Conservation (phyloP, 768 basidiomycete species). For the Suillus subluteus region DNA sequence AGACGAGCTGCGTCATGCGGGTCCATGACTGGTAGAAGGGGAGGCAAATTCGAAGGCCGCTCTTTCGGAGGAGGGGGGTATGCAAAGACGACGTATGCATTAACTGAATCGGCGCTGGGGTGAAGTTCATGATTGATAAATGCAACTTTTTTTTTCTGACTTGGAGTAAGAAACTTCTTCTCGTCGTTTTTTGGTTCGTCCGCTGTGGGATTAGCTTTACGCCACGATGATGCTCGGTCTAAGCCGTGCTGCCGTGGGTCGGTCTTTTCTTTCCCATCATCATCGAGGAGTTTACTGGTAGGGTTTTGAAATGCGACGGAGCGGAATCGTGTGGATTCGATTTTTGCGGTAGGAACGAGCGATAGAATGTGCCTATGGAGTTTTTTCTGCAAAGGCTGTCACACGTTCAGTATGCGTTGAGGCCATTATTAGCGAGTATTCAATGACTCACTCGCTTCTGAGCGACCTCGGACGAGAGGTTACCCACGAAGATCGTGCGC, state of each 20-base stretch:
- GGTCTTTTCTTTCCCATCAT: conserved; percentile 31
- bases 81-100: conserved; percentile 92
- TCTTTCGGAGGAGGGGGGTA: conserved; percentile 51
- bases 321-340: conserved; percentile 93
- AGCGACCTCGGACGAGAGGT: conserved; percentile 76
- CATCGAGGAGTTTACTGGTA: conserved; percentile 60
- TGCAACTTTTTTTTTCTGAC: conserved; percentile 90
- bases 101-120: conserved; percentile 69
- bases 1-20: conserved; percentile 71
- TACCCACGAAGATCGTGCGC: conserved; percentile 92
- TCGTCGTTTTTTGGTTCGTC: conserved; percentile 46
- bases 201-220: conserved; percentile 46
- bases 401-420: conserved; percentile 14
- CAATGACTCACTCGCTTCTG: conserved; percentile 66
- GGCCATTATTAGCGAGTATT: neutral
- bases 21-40: conserved; percentile 52
- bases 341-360: conserved; percentile 72
- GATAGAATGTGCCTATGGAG: conserved; percentile 78
- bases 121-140: conserved; percentile 95
- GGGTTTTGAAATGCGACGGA: conserved; percentile 90
- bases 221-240: conserved; percentile 65
- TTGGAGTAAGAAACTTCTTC: conserved; percentile 74
- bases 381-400: conserved; percentile 73
- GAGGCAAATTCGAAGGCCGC: conserved; percentile 55
- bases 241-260: conserved; percentile 52